phyloP scores from a whole-genome alignment of 805 yeast genomes.

The Osmozyma mogii region DNA sequence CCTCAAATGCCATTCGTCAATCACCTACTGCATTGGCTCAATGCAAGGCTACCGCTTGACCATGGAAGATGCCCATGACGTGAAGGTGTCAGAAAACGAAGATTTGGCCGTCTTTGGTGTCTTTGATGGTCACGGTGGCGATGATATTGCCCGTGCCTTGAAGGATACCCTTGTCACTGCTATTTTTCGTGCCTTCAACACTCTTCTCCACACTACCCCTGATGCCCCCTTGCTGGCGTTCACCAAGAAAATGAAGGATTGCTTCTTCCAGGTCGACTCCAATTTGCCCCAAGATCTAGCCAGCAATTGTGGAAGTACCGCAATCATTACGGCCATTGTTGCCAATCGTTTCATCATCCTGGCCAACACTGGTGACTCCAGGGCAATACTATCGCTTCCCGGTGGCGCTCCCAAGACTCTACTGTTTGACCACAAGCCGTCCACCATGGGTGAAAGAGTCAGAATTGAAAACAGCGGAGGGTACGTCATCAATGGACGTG shows the following conservation, averaged over 20 bases:
- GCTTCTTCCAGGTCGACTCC: conserved; percentile 31
- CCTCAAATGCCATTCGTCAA: conserved; percentile 33
- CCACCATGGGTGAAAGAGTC: conserved; percentile 35
- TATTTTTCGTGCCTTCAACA: conserved; percentile 24
- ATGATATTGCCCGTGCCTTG: conserved; percentile 48
- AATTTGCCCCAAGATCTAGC: conserved; percentile 19
- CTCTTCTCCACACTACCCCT: conserved; percentile 2
- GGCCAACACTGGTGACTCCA: conserved; percentile 72
- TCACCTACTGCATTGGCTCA: conserved; percentile 58
- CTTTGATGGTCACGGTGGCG: conserved; percentile 82
- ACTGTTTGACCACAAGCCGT: conserved; percentile 38
- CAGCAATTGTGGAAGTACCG: conserved; percentile 37
- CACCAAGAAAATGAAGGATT: conserved; percentile 19
- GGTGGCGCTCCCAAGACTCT: conserved; percentile 47
- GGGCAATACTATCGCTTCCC: conserved; percentile 48
- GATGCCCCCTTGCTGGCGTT: conserved; percentile 10
- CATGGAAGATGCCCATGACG: conserved; percentile 71
- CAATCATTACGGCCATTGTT: conserved; percentile 24
- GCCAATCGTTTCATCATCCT: conserved; percentile 38
- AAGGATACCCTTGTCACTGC: conserved; percentile 33
- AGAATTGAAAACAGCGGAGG: conserved; percentile 36
- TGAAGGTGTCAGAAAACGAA: conserved; percentile 38
- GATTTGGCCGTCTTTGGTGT: conserved; percentile 52
- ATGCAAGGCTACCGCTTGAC: conserved; percentile 73
- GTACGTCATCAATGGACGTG: conserved; percentile 28